phyloP scores from a whole-genome alignment of 305 asterid species.

The Ilex paraguariensis region DNA sequence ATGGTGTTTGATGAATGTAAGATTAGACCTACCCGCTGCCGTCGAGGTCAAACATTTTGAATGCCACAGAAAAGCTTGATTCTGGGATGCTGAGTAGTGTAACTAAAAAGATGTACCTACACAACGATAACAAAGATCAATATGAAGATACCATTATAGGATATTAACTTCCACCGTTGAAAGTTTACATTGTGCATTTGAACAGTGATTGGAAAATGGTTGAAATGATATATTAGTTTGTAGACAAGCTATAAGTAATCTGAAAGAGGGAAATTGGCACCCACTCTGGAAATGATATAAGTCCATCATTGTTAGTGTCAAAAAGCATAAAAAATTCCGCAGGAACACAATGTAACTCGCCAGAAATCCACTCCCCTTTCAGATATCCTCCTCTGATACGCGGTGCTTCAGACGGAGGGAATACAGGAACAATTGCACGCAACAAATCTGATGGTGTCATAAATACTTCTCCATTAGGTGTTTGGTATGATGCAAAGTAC shows the following conservation, averaged over 20 bases:
- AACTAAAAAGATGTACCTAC: slow-evolving; percentile 83
- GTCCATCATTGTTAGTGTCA: slow-evolving; percentile 80
- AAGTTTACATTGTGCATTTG: too few relatives aligned
- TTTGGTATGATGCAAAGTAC: slow-evolving; percentile 67
- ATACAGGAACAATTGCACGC: slow-evolving; percentile 87
- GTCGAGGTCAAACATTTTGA: slow-evolving; percentile 79
- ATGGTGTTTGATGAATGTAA: too few relatives aligned
- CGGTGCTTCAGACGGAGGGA: slow-evolving; percentile 77
- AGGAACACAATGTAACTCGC: slow-evolving; percentile 58
- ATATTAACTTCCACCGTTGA: too few relatives aligned
- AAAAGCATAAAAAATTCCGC: slow-evolving; percentile 79
- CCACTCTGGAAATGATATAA: slow-evolving; percentile 83
- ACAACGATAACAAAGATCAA: background rate
- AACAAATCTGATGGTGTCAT: slow-evolving; percentile 86
- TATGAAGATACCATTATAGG: background rate
- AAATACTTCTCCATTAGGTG: slow-evolving; percentile 54
- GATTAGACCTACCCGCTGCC: slow-evolving; percentile 50
- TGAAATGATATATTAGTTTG: too few relatives aligned
- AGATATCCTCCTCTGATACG: slow-evolving; percentile 63
- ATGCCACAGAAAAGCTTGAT: slow-evolving; percentile 74
- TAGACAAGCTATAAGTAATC: too few relatives aligned
- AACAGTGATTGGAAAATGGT: too few relatives aligned
- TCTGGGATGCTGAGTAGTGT: slow-evolving; percentile 86
- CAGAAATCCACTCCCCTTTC: slow-evolving; percentile 51
- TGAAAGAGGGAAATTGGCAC: slow-evolving; percentile 11